Percentiles rank a stretch among this genome's conserved stretches.
Evolutionary conservation across 2,329 filamentous ascomycete species (phyloP).

Genomic region (Parastagonospora nodorum): DNA sequence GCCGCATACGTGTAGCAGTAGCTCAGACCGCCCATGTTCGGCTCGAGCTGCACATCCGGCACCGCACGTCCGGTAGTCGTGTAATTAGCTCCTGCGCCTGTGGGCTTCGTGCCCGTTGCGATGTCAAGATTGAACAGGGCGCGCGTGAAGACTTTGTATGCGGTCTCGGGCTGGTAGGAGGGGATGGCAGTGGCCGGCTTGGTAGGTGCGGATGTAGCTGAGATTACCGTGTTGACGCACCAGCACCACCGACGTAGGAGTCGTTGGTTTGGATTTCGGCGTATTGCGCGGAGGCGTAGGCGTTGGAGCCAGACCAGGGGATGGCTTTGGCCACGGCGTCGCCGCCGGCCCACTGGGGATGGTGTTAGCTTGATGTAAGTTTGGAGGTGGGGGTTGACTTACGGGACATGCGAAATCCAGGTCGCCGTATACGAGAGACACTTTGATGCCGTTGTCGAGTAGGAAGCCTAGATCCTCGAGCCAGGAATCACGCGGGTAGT

Average conservation of each 20-base stretch:
- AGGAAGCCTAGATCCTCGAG: constrained; percentile 54
- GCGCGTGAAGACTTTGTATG: constrained; percentile 57
- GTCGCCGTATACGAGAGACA: constrained; percentile 24
- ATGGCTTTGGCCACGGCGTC: constrained; percentile 46
- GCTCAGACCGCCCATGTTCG: constrained; percentile 8
- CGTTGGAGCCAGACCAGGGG: constrained; percentile 42
- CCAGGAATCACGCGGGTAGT: constrained; percentile 51
- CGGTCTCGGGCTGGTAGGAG: constrained; percentile 52
- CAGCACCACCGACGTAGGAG: constrained; percentile 50
- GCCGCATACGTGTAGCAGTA: constrained; percentile 25
- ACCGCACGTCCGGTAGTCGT: constrained; percentile 14
- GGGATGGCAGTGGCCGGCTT: constrained; percentile 50
- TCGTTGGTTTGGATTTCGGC: constrained; percentile 44
- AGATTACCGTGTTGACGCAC: constrained; percentile 46
- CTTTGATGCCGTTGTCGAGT: constrained; percentile 50
- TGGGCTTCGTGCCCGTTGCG: constrained; percentile 47
- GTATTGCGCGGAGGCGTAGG: constrained; percentile 36
- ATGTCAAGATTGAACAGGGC: constrained; percentile 53
- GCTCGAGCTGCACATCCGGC: constrained; percentile 16
- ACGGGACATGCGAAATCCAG: constrained; percentile 39
- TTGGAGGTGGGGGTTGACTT: background rate
- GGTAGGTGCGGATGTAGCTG: constrained; percentile 46
- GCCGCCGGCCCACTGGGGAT: constrained; percentile 47
- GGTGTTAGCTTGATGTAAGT: constrained; percentile 2
- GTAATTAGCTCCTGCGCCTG: constrained; percentile 11